Base-by-base conservation (phyloP, 2,329 filamentous ascomycete species). In the Exophiala alcalophila region DNA sequence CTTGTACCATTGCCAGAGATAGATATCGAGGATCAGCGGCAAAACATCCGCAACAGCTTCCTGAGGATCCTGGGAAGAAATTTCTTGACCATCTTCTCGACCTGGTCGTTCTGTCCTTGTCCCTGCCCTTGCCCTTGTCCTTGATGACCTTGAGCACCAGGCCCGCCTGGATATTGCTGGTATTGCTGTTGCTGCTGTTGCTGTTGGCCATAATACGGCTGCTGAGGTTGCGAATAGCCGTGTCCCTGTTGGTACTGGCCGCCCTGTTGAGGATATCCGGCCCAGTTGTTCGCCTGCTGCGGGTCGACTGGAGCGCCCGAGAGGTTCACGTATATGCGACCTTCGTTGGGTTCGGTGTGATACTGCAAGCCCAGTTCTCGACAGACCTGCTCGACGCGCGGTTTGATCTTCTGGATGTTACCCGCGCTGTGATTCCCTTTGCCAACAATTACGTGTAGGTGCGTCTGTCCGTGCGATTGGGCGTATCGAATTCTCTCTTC, bases 391-490 rank as follows among this genome's bases (percentile, higher is more conserved):
- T 97, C 90, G 29, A 97, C 88, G 49, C 86, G 77, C n/a, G 92
- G 92, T 69, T 94, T 96, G 65, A 98, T 82, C 73, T 92, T 96
- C 66, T 95, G 88, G 16, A 97, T 76, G 59, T 92, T 84, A 53
- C 82, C 78, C 7, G 69, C 71, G 36, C 81, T 87, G 69, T 98
- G 92, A 64, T 94, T 92, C 3, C 92, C 92, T 67, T 91, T 94
- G 59, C 92, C 92, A 20, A 97, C 91, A 59, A 98, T 96, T 27
- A 94, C 90, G 68, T 95, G 89, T 42, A 98, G 70, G 68, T 95
- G 87, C 14, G 72, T 79, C 69, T 94, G 84, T 0, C 86, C 86
- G 24, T 79, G 76, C 39, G 76, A 65, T 61, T 80, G 79, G 45
- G 89, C 89, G 55, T 86, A 82, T 54, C 80, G 78, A 60, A 98